Percentiles rank a stretch among this genome's conserved stretches.
These are phyloP conservation scores for Penicillium mononematosum DNA, from an alignment of 495 filamentous ascomycete species.

Conservation along the genomic window DNA sequence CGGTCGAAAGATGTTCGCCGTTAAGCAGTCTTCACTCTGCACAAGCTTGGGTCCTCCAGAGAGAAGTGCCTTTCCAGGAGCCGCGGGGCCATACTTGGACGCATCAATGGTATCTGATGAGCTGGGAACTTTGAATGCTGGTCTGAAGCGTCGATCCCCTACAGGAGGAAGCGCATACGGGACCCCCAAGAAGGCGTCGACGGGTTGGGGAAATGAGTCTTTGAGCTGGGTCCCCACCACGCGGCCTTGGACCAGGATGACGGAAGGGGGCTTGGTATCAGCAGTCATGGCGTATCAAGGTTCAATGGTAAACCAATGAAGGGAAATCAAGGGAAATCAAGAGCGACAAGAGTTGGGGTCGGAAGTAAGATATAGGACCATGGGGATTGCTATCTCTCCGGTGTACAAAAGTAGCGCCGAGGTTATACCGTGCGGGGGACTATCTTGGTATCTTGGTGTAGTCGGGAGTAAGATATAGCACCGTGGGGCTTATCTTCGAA, in stretches of 20 bases:
- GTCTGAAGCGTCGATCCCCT: constrained; percentile 56
- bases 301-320: not conserved
- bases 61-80: constrained; percentile 30
- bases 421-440: constrained; percentile 19
- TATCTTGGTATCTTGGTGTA: constrained; percentile 1
- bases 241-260: constrained; percentile 52
- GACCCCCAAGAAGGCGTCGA: constrained; percentile 61
- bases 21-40: constrained; percentile 53
- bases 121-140: constrained; percentile 40
- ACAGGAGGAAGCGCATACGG: constrained; percentile 57
- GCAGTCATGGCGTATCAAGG: constrained; percentile 9
- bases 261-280: constrained; percentile 27
- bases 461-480: too few species aligned
- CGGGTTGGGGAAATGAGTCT: constrained; percentile 39
- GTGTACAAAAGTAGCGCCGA: constrained; percentile 18
- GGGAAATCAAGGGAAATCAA: constrained; percentile 7
- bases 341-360: constrained; percentile 2
- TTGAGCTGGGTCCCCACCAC: constrained; percentile 50
- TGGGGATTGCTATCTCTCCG: constrained; percentile 14
- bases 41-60: constrained; percentile 32
- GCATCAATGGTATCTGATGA: constrained; percentile 42
- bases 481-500: too few species aligned
- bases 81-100: constrained; percentile 31
- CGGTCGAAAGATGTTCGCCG: constrained; percentile 53
- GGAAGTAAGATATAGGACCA: constrained; percentile 3